phyloP scores from a whole-genome alignment of 1,284 basidiomycete species.

The Microbotryum intermedium region DNA sequence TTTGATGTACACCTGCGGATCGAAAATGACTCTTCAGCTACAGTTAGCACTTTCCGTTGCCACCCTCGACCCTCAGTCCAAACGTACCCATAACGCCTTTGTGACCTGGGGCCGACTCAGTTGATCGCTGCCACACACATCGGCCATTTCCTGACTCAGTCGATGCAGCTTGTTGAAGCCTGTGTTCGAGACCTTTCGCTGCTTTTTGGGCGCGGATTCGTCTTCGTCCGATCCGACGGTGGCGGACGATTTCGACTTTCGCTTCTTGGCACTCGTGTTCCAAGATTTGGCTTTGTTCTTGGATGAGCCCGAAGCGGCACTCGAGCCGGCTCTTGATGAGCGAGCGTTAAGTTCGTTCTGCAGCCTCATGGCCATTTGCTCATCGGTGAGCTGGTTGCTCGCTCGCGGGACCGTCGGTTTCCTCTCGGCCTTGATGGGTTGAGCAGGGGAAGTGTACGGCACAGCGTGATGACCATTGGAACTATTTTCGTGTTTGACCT shows the following conservation, averaged over 20 bases:
- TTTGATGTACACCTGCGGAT: too few relatives aligned
- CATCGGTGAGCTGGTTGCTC: not conserved
- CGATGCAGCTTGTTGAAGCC: conserved; percentile 25
- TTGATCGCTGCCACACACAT: conserved; percentile 9
- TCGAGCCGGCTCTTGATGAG: conserved; percentile 3
- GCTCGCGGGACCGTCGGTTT: not conserved
- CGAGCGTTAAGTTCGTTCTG: conserved; percentile 4
- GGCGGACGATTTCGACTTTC: conserved; percentile 4
- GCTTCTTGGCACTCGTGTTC: not conserved
- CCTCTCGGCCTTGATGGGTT: not conserved
- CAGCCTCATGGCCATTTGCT: conserved; percentile 1
- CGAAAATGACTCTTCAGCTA: too few relatives aligned
- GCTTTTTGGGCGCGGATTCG: conserved; percentile 5
- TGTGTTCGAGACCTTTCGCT: not conserved
- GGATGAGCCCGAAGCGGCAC: not conserved
- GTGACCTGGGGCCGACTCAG: conserved; percentile 15
- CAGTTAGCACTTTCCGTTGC: too few relatives aligned
- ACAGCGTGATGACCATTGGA: not conserved
- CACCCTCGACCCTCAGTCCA: too few relatives aligned
- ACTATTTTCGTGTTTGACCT: not conserved
- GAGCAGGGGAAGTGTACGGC: conserved; percentile 5
- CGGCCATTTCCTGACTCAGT: conserved; percentile 8
- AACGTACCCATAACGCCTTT: conserved; percentile 2
- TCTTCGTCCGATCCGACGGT: not conserved
- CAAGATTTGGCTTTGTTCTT: not conserved